A percentile compares a stretch with the other conserved stretches of the same genome.
phyloP scores from a whole-genome alignment of 2,329 filamentous ascomycete species.

The Pseudogymnoascus sp. region DNA sequence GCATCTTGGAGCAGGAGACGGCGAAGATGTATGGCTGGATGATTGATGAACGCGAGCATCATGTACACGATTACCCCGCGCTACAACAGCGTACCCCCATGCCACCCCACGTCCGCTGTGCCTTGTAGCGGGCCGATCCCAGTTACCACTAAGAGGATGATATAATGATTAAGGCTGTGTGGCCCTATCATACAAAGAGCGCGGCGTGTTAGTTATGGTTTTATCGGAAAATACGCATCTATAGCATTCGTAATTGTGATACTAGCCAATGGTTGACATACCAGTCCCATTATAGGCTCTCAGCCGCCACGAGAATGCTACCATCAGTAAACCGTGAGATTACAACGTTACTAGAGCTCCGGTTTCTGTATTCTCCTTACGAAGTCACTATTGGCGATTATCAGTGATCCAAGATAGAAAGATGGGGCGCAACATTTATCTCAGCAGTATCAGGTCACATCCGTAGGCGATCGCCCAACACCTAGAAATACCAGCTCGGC shows the following conservation, averaged over 20 bases:
- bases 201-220: neutral
- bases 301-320: too few relatives aligned
- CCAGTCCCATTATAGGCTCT: too few relatives aligned
- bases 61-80: neutral
- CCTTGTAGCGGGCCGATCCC: neutral
- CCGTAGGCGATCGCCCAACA: too few relatives aligned
- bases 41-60: neutral
- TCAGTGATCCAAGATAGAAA: too few relatives aligned
- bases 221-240: neutral
- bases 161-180: constrained; percentile 1
- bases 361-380: too few relatives aligned
- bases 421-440: too few relatives aligned
- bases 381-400: too few relatives aligned
- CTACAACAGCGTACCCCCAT: neutral
- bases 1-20: neutral
- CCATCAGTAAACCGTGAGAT: too few relatives aligned
- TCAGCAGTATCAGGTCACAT: too few relatives aligned
- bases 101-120: neutral
- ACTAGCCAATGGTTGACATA: neutral
- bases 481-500: too few relatives aligned
- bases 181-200: neutral
- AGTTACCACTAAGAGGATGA: constrained; percentile 7
- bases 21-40: neutral
- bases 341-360: too few relatives aligned
- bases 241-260: neutral